Evolutionary conservation across 2,329 filamentous ascomycete genomes (phyloP).

Genomic region (Botrytis fabae): DNA sequence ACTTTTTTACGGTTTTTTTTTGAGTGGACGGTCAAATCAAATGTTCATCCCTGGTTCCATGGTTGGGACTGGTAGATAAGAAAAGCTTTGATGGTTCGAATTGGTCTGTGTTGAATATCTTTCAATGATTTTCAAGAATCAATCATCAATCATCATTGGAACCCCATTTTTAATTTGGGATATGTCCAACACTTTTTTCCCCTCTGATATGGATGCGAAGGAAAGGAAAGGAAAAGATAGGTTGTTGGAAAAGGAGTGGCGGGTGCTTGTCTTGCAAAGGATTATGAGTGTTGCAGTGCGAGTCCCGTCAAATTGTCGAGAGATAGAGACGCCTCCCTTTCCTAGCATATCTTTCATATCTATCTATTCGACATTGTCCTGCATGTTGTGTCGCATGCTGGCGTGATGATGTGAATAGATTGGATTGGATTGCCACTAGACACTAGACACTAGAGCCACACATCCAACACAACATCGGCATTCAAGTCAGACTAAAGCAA

Average conservation of each 20-base stretch:
- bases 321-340: neutral
- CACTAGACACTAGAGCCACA: neutral
- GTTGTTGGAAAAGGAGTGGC: neutral
- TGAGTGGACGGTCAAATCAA: neutral
- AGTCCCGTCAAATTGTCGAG: neutral
- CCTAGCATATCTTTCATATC: neutral
- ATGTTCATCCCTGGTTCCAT: neutral
- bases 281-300: neutral
- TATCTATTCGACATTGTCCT: neutral
- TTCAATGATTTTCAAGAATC: neutral
- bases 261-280: neutral
- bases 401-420: neutral
- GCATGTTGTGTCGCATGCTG: neutral
- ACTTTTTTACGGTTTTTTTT: too few species aligned
- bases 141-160: neutral
- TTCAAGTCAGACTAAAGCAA: neutral
- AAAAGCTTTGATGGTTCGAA: neutral
- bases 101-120: constrained; percentile 1
- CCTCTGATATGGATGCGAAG: neutral
- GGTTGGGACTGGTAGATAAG: neutral
- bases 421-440: constrained; percentile 1
- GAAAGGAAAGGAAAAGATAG: neutral
- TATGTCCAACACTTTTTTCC: neutral
- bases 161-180: neutral
- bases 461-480: constrained; percentile 10